Base-by-base conservation (phyloP, 306 rosid genomes). In the Sesbania bispinosa region DNA sequence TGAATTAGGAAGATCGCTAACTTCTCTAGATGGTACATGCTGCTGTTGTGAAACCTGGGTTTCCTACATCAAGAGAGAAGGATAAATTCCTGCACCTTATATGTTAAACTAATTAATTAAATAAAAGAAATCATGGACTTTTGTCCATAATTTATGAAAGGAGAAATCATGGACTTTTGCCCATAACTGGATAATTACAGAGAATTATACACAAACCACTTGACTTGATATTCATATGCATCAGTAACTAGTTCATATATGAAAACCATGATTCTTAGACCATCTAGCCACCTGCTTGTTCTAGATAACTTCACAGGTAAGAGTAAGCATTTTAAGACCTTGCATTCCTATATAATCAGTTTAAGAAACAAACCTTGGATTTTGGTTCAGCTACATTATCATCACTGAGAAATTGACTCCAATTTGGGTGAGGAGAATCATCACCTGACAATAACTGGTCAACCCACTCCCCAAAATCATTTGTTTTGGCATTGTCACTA, bases 391-490 rank as follows among this genome's bases (percentile, higher is more conserved):
- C 68, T 20, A 59, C 65, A 69, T 66, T 67, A 54, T 54, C 83
- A 77, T 81, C 89, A 64, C 55, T 39, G 9, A 88, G 88, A 62
- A 93, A 84, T 58, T 87, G 94, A 76, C 59, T 77, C 92, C 93
- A 93, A 76, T 79, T 83, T 24, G 85, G 87, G 3, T 78, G 67
- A 43, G 48, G 74, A 82, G 83, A 63, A 58, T 83, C 97, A 75
- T 88, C 85, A 55, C 67, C 85, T 0, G 90, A 78, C 78, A 88
- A 88, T 57, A 87, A 79, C 59, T 71, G 89, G 73, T 84, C 96
- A 52, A 81, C 87, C 98, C 96, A 90, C 71, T 86, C 93, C 86
- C 84, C 80, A 58, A 75, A 80, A 62, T 85, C 88, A 23, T 81
- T 18, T 82, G 77, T 72, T 63, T 79, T 85, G 18, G 75, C 63